Conservation (phyloP, 2,329 filamentous ascomycete species). For the Neurospora crassa region DNA sequence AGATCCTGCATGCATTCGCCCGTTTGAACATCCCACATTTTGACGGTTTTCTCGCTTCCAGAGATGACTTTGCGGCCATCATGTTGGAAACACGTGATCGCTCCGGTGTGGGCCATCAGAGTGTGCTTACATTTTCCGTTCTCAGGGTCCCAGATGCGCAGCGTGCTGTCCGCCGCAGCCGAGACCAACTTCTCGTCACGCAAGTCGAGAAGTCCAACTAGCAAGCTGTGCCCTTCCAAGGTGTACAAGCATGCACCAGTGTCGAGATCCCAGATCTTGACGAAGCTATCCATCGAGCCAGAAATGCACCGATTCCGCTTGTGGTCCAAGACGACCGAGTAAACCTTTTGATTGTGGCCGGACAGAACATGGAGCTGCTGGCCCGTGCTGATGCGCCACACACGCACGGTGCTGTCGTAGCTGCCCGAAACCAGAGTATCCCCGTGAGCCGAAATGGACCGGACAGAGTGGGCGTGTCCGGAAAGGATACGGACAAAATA, state of each 20-base stretch:
- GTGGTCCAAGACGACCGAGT: conserved; percentile 90
- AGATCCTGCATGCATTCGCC: conserved; percentile 90
- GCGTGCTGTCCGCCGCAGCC: conserved; percentile 86
- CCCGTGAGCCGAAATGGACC: conserved; percentile 87
- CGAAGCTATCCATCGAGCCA: conserved; percentile 94
- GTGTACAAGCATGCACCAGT: conserved; percentile 80
- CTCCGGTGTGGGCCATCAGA: conserved; percentile 86
- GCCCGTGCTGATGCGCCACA: conserved; percentile 96
- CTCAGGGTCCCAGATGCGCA: conserved; percentile 95
- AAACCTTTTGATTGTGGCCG: conserved; percentile 88
- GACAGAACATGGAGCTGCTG: conserved; percentile 75
- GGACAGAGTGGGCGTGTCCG: conserved; percentile 87
- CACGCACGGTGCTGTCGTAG: conserved; percentile 88
- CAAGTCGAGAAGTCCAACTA: conserved; percentile 86
- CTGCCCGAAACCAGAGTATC: conserved; percentile 96
- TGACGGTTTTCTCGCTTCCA: conserved; percentile 87
- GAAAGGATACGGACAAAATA: conserved; percentile 85
- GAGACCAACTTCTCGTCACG: conserved; percentile 86
- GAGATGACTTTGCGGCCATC: conserved; percentile 95
- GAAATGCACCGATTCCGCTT: conserved; percentile 92
- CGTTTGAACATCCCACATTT: conserved; percentile 95
- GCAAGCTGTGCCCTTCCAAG: conserved; percentile 82
- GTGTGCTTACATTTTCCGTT: conserved; percentile 83
- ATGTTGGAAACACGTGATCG: conserved; percentile 98
- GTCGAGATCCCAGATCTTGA: conserved; percentile 94